phyloP scores from a whole-genome alignment of 257 asterid genomes.

The Eustoma russellianum region DNA sequence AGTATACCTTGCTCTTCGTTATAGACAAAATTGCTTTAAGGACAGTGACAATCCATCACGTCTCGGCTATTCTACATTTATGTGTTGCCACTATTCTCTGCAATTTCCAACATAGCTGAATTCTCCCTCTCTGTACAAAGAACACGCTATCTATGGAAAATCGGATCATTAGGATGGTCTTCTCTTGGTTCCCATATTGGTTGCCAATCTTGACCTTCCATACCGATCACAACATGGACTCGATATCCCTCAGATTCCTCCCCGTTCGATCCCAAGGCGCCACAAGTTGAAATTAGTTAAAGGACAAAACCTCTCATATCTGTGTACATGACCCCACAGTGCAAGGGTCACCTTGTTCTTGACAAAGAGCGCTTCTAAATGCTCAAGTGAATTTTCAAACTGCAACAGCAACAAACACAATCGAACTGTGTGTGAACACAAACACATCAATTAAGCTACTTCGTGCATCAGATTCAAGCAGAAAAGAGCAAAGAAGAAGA shows the following conservation, averaged over 20 bases:
- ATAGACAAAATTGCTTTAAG: no score
- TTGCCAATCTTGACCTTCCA: constrained; percentile 97
- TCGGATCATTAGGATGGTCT: constrained; percentile 46
- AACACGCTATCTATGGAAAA: constrained; percentile 62
- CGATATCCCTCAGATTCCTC: constrained; percentile 39
- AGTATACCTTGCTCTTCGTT: no score
- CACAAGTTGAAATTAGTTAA: constrained; percentile 75
- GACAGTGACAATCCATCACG: no score
- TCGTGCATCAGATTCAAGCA: no score
- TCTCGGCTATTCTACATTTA: no score
- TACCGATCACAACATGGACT: constrained; percentile 80
- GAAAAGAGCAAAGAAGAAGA: no score
- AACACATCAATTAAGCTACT: no score
- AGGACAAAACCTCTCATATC: constrained; percentile 87
- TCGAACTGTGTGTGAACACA: no score
- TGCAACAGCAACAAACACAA: no score
- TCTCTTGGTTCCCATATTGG: constrained; percentile 78
- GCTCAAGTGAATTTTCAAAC: no score
- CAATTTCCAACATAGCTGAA: no score
- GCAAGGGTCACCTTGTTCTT: constrained; percentile 63
- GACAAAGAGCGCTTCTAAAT: constrained; percentile 72
- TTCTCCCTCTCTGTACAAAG: constrained; percentile 73
- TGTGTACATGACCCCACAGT: constrained; percentile 91
- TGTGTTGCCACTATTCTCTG: no score
- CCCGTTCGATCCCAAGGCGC: constrained; percentile 34